These are phyloP conservation scores for Rhizopogon salebrosus DNA, from an alignment of 768 basidiomycete species.

Conservation along the genomic window DNA sequence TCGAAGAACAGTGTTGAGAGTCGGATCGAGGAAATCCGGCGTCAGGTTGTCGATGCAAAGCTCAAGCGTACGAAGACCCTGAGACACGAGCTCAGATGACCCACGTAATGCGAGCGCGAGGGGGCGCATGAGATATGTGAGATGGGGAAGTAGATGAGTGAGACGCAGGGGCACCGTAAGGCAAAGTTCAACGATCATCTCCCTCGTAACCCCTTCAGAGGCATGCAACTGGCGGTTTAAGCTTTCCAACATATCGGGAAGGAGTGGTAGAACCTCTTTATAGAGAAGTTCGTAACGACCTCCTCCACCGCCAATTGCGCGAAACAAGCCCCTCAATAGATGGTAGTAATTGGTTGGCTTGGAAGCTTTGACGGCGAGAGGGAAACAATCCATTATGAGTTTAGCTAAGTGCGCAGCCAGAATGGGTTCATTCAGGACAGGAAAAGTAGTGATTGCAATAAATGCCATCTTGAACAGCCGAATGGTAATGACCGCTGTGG, in stretches of 20 bases:
- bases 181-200: slow-evolving; percentile 95
- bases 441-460: slow-evolving; percentile 71
- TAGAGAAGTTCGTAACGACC: slow-evolving; percentile 93
- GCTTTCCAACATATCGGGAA: slow-evolving; percentile 96
- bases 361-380: slow-evolving; percentile 84
- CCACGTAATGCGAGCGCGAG: slow-evolving; percentile 87
- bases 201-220: slow-evolving; percentile 75
- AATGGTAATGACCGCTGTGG: slow-evolving; percentile 78
- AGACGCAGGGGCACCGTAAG: slow-evolving; percentile 94
- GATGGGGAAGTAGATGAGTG: slow-evolving; percentile 92
- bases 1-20: slow-evolving; percentile 84
- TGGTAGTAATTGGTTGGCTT: slow-evolving; percentile 93
- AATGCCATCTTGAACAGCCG: slow-evolving; percentile 96
- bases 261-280: slow-evolving; percentile 91
- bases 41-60: slow-evolving; percentile 99
- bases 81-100: slow-evolving; percentile 83
- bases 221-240: slow-evolving; percentile 85
- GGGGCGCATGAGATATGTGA: slow-evolving; percentile 94
- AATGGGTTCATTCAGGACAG: slow-evolving; percentile 80
- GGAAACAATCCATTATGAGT: slow-evolving; percentile 94
- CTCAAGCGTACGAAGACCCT: slow-evolving; percentile 93
- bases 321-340: slow-evolving; percentile 86
- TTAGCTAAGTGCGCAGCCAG: slow-evolving; percentile 91
- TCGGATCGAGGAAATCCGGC: slow-evolving; percentile 96
- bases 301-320: slow-evolving; percentile 86